These are phyloP conservation scores for Dryadomyces sulphureus DNA, from an alignment of 2,329 filamentous ascomycete species.

Conservation along the genomic window DNA sequence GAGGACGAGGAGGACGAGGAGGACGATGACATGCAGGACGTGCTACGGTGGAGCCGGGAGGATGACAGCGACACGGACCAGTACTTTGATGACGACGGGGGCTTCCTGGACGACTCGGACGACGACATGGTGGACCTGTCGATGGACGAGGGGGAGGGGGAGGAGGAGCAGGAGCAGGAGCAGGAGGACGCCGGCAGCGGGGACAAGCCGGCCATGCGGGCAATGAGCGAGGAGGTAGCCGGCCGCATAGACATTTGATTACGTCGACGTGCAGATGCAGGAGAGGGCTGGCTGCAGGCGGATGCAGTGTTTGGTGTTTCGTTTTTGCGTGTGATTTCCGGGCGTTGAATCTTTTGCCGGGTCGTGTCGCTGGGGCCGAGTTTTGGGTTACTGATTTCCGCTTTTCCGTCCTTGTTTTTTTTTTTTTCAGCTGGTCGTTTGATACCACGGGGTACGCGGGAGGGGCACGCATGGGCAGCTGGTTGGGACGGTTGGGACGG, in stretches of 20 bases:
- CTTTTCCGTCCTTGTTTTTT: background rate
- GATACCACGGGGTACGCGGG: background rate
- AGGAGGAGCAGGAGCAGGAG: constrained; percentile 16
- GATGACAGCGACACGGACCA: constrained; percentile 42
- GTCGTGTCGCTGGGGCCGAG: background rate
- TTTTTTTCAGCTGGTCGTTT: background rate
- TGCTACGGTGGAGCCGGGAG: constrained; percentile 41
- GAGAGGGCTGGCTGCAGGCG: background rate
- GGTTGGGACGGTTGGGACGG: background rate
- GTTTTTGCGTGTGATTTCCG: no score
- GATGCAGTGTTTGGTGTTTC: no score
- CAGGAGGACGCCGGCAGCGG: constrained; percentile 22
- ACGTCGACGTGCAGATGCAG: constrained; percentile 13
- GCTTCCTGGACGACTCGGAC: constrained; percentile 31
- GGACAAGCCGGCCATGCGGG: constrained; percentile 34
- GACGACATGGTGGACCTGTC: constrained; percentile 17
- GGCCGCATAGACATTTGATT: constrained; percentile 44
- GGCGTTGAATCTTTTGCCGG: background rate
- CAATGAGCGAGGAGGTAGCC: constrained; percentile 49
- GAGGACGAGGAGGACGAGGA: constrained; percentile 34
- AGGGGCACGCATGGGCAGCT: background rate
- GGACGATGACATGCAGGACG: constrained; percentile 34
- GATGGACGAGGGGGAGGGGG: constrained; percentile 27
- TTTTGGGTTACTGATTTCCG: background rate
- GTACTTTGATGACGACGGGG: constrained; percentile 29